Conservation (phyloP, 2,329 filamentous ascomycete genomes). For the Byssochlamys sp. region DNA sequence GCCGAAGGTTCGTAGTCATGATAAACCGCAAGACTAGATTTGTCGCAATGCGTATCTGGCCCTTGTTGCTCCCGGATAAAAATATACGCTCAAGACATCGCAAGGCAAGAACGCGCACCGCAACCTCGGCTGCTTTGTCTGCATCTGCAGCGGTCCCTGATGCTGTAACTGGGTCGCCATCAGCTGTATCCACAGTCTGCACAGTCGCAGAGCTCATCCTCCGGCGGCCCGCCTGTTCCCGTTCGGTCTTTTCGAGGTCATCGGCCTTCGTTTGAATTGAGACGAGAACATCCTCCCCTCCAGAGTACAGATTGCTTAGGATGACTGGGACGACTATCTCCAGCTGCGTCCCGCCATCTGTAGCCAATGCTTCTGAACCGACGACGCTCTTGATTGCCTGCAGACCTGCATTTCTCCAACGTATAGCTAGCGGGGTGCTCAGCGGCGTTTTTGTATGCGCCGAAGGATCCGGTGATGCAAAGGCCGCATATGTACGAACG, state of each 20-base stretch:
- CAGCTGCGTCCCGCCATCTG: conserved; percentile 66
- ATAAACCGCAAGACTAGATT: conserved; percentile 66
- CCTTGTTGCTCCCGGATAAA: conserved; percentile 62
- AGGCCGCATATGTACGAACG: conserved; percentile 66
- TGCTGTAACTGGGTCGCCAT: conserved; percentile 56
- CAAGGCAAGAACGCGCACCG: conserved; percentile 72
- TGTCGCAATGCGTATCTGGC: conserved; percentile 71
- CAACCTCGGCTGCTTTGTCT: conserved; percentile 80
- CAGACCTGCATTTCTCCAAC: conserved; percentile 65
- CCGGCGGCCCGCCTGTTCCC: conserved; percentile 54
- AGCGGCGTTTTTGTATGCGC: conserved; percentile 41
- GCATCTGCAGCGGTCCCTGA: conserved; percentile 74
- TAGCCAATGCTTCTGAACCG: conserved; percentile 66
- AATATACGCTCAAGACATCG: conserved; percentile 83
- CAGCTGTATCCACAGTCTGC: conserved; percentile 58
- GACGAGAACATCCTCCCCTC: conserved; percentile 53
- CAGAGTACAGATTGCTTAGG: conserved; percentile 71
- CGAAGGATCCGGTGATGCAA: conserved; percentile 57
- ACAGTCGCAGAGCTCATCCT: conserved; percentile 73
- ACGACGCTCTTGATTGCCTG: conserved; percentile 74
- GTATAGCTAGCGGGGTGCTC: conserved; percentile 64
- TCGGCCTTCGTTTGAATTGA: conserved; percentile 58
- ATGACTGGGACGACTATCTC: conserved; percentile 73
- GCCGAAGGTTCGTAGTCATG: conserved; percentile 44
- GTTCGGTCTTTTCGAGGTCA: conserved; percentile 58